A percentile compares a stretch with the other conserved stretches of the same genome.
phyloP scores from a whole-genome alignment of 2,329 filamentous ascomycete species.

The Diaporthe capsici region DNA sequence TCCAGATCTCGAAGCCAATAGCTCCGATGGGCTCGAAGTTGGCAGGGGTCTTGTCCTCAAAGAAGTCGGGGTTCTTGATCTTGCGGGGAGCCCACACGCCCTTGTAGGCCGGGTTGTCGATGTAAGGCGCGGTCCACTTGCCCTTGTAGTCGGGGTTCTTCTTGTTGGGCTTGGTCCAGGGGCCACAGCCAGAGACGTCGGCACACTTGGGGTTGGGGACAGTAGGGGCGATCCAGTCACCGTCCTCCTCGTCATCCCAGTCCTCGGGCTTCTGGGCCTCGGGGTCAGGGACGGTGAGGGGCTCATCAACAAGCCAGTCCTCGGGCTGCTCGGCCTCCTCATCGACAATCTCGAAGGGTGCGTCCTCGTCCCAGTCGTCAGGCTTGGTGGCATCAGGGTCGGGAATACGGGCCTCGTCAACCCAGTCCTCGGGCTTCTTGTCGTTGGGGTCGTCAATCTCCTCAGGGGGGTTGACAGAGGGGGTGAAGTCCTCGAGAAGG shows the following conservation, averaged over 20 bases:
- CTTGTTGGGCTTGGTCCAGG: slow-evolving; percentile 92
- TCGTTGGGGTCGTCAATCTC: slow-evolving; percentile 97
- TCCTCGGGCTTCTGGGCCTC: slow-evolving; percentile 98
- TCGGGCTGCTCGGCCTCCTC: slow-evolving; percentile 92
- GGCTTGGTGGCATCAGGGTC: slow-evolving; percentile 97
- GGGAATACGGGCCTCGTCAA: slow-evolving; percentile 90
- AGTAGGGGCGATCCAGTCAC: slow-evolving; percentile 93
- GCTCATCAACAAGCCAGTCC: slow-evolving; percentile 96
- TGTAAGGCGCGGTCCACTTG: slow-evolving; percentile 93
- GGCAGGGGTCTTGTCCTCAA: slow-evolving; percentile 95
- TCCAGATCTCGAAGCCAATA: slow-evolving; percentile 99
- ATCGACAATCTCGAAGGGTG: slow-evolving; percentile 95
- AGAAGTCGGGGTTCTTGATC: slow-evolving; percentile 97
- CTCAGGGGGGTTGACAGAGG: slow-evolving; percentile 91
- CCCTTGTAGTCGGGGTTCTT: slow-evolving; percentile 98
- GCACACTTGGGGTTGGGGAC: slow-evolving; percentile 97
- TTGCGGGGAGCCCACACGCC: slow-evolving; percentile 93
- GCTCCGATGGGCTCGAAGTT: slow-evolving; percentile 99
- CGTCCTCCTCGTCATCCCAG: slow-evolving; percentile 99
- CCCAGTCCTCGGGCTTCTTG: slow-evolving; percentile 95
- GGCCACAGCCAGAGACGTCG: slow-evolving; percentile 92
- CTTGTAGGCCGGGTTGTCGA: slow-evolving; percentile 99
- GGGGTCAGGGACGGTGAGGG: slow-evolving; percentile 86
- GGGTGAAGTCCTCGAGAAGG: slow-evolving; percentile 93
- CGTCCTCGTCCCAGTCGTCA: slow-evolving; percentile 99